Evolutionary conservation across 1,284 basidiomycete genomes (phyloP).

Genomic region (Rhodotorula sp.): DNA sequence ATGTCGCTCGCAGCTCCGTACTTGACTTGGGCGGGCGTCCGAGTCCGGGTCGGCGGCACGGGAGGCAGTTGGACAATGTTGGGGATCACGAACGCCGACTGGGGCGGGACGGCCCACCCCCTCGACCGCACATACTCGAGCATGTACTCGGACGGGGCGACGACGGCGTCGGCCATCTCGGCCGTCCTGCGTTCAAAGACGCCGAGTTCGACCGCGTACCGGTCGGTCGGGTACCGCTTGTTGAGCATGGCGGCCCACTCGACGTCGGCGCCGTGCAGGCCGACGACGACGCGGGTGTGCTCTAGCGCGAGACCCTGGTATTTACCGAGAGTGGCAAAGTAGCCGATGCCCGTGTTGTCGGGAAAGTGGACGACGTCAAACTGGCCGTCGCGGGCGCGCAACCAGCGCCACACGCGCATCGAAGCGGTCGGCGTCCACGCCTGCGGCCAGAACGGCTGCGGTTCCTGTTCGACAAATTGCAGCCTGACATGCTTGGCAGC

Average conservation of each 20-base stretch:
- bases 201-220: constrained; percentile 33
- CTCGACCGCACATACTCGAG: constrained; percentile 28
- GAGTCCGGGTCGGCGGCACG: background rate
- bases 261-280: constrained; percentile 39
- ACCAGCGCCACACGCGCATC: constrained; percentile 29
- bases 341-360: constrained; percentile 41
- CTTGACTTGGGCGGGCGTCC: background rate
- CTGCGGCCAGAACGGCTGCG: constrained; percentile 29
- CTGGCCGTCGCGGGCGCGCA: constrained; percentile 16
- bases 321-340: constrained; percentile 29
- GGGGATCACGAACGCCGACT: constrained; percentile 28
- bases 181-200: constrained; percentile 33
- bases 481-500: constrained; percentile 13
- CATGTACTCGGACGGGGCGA: constrained; percentile 40
- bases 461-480: constrained; percentile 27
- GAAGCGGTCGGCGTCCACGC: constrained; percentile 37
- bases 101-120: constrained; percentile 30
- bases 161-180: constrained; percentile 37
- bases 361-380: constrained; percentile 41
- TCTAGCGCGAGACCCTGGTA: constrained; percentile 32
- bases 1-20: background rate
- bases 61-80: constrained; percentile 24
- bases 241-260: constrained; percentile 40
- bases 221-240: constrained; percentile 33
- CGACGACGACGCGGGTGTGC: constrained; percentile 29